phyloP scores from a whole-genome alignment of 306 rosid species.

The Pterocarpus macrocarpus region DNA sequence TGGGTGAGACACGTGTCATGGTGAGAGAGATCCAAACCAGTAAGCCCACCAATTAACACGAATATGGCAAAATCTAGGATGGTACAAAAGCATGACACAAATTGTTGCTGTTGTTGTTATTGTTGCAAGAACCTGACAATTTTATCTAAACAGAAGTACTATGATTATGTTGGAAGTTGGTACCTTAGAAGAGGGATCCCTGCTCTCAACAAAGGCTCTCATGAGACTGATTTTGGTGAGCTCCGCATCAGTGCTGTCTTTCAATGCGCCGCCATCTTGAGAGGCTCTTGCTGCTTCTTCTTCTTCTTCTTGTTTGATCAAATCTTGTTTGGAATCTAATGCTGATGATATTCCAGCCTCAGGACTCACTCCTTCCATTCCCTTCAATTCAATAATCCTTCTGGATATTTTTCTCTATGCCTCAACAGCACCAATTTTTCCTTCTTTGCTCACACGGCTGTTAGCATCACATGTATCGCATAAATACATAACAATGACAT shows the following conservation, averaged over 20 bases:
- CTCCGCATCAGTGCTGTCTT: slow-evolving; percentile 44
- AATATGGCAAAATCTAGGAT: neutral
- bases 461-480: too few species aligned
- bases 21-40: neutral
- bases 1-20: neutral
- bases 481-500: neutral
- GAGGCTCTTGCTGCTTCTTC: neutral
- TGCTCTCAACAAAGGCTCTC: slow-evolving; percentile 50
- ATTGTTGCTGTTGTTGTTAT: neutral
- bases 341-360: neutral
- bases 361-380: slow-evolving; percentile 41
- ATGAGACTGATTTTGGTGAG: slow-evolving; percentile 50
- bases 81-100: neutral
- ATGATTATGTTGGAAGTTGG: neutral
- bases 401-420: neutral
- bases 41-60: too few species aligned
- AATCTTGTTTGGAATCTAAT: slow-evolving; percentile 22
- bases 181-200: slow-evolving; percentile 57
- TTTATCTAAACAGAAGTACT: neutral
- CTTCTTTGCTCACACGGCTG: neutral
- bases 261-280: neutral
- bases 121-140: neutral
- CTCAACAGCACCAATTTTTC: neutral
- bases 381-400: neutral
- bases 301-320: slow-evolving; percentile 15